Conservation (phyloP, 2,329 filamentous ascomycete species). For the Diaporthe capsici region DNA sequence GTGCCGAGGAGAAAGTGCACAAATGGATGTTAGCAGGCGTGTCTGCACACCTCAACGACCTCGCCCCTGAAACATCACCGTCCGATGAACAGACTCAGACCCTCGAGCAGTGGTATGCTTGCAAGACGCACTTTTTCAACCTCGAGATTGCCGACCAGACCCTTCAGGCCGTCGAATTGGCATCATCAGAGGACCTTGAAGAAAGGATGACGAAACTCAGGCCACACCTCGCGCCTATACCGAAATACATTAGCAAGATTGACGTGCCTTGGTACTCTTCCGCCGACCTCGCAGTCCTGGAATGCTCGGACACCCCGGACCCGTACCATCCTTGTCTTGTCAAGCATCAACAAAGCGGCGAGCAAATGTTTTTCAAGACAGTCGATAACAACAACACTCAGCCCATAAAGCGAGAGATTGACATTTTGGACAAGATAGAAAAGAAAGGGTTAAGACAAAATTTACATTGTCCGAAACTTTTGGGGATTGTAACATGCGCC, state of each 20-base stretch:
- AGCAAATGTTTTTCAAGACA: slow-evolving; percentile 31
- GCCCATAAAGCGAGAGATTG: slow-evolving; percentile 30
- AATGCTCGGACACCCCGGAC: slow-evolving; percentile 3
- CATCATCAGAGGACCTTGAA: slow-evolving; percentile 8
- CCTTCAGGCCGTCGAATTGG: not conserved
- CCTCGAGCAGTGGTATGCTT: slow-evolving; percentile 28
- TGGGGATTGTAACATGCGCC: slow-evolving; percentile 19
- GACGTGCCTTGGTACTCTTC: slow-evolving; percentile 31
- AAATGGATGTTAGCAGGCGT: not conserved
- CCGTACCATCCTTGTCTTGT: slow-evolving; percentile 33
- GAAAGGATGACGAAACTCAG: slow-evolving; percentile 24
- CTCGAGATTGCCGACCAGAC: not conserved
- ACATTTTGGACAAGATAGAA: slow-evolving; percentile 2
- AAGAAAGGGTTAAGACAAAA: slow-evolving; percentile 16
- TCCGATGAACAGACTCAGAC: not conserved
- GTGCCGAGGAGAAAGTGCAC: slow-evolving; percentile 2
- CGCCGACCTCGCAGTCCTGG: slow-evolving; percentile 3
- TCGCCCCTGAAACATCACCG: not conserved
- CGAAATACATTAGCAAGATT: slow-evolving; percentile 29
- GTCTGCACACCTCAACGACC: not conserved
- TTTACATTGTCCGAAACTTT: slow-evolving; percentile 12
- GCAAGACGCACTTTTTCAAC: slow-evolving; percentile 11
- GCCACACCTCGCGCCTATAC: slow-evolving; percentile 14
- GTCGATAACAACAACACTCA: slow-evolving; percentile 34
- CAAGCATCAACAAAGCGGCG: not conserved